These are phyloP conservation scores for Cordyceps militaris DNA, from an alignment of 2,329 filamentous ascomycete genomes.

Conservation along the genomic window DNA sequence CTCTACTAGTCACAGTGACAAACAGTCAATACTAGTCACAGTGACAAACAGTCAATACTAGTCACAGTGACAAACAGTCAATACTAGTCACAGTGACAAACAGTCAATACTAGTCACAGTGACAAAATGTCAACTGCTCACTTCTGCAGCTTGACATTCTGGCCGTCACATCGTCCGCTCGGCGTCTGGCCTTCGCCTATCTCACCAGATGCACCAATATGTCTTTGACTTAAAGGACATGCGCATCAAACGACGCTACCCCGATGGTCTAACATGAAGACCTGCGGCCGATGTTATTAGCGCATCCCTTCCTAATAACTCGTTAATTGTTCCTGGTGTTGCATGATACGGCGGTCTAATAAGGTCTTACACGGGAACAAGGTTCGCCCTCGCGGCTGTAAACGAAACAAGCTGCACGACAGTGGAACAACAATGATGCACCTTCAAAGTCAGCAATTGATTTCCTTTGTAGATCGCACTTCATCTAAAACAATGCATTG, in stretches of 20 bases:
- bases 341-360: not conserved
- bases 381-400: not conserved
- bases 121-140: not conserved
- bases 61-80: too few species aligned
- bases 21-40: too few species aligned
- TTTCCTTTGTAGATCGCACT: not conserved
- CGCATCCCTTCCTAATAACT: not conserved
- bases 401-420: not conserved
- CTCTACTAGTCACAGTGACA: too few species aligned
- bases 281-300: not conserved
- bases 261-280: not conserved
- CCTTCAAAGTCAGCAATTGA: not conserved
- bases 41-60: too few species aligned
- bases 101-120: too few species aligned
- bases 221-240: not conserved
- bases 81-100: too few species aligned
- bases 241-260: not conserved
- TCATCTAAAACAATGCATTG: slow-evolving; percentile 1
- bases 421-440: not conserved
- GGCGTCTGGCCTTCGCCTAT: not conserved
- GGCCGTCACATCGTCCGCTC: not conserved
- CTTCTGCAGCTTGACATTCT: not conserved
- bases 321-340: not conserved
- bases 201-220: not conserved
- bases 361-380: not conserved